Percentiles rank a stretch among this genome's conserved stretches.
phyloP scores from a whole-genome alignment of 768 basidiomycete genomes.

The Pulveroboletus ravenelii region DNA sequence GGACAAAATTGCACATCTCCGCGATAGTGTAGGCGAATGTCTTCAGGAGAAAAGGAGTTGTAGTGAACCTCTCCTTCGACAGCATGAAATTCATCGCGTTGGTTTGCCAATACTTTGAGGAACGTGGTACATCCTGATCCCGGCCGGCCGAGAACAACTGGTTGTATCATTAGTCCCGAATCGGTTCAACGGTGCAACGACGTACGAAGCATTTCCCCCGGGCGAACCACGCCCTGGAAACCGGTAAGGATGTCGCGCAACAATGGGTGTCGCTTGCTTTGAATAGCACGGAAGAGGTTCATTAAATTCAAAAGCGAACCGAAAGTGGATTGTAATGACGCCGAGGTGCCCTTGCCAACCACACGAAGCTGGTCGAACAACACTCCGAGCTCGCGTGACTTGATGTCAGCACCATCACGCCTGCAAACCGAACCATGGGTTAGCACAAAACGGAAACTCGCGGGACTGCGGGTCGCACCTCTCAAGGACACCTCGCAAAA shows the following conservation, averaged over 20 bases:
- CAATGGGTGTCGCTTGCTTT: slow-evolving; percentile 52
- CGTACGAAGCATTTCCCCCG: slow-evolving; percentile 69
- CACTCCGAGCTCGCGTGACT: slow-evolving; percentile 55
- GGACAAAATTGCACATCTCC: slow-evolving; percentile 84
- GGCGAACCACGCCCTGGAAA: slow-evolving; percentile 53
- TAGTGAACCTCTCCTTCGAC: slow-evolving; percentile 72
- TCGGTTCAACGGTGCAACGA: slow-evolving; percentile 8
- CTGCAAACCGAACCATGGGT: slow-evolving; percentile 27
- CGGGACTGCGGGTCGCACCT: slow-evolving; percentile 8
- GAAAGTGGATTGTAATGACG: slow-evolving; percentile 53
- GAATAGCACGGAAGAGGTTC: slow-evolving; percentile 40
- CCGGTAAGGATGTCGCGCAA: slow-evolving; percentile 49
- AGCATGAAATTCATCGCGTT: slow-evolving; percentile 58
- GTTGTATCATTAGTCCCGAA: background rate
- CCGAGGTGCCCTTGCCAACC: slow-evolving; percentile 52
- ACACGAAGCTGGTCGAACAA: slow-evolving; percentile 56
- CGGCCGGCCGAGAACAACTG: slow-evolving; percentile 82
- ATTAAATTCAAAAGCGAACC: slow-evolving; percentile 56
- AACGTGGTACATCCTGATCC: slow-evolving; percentile 83
- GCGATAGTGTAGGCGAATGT: slow-evolving; percentile 61
- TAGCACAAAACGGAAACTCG: background rate
- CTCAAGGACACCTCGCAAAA: slow-evolving; percentile 21
- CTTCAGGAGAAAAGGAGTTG: slow-evolving; percentile 63
- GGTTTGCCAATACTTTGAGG: slow-evolving; percentile 77
- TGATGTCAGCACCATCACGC: slow-evolving; percentile 43